These are phyloP conservation scores for Fusarium oligoseptatum DNA, from an alignment of 2,329 filamentous ascomycete species.

Conservation along the genomic window DNA sequence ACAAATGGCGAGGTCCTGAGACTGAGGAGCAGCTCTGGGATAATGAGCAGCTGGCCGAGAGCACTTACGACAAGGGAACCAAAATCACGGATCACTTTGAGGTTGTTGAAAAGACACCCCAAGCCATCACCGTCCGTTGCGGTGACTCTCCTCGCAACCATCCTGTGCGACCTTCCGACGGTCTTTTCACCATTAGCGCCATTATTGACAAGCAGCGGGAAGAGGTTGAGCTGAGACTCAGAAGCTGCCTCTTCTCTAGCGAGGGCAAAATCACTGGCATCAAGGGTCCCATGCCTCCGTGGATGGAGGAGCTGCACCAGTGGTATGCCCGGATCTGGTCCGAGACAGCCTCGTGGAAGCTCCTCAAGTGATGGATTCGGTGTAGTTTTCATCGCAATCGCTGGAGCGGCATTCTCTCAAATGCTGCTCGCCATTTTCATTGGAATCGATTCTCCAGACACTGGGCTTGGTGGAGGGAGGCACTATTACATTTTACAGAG, in stretches of 20 bases:
- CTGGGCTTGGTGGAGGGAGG: background rate
- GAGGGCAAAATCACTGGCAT: slow-evolving; percentile 51
- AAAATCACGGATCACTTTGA: slow-evolving; percentile 79
- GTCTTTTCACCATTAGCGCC: slow-evolving; percentile 75
- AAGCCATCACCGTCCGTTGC: slow-evolving; percentile 72
- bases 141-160: slow-evolving; percentile 73
- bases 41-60: slow-evolving; percentile 64
- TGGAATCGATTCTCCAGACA: background rate
- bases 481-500: background rate
- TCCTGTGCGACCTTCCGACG: slow-evolving; percentile 70
- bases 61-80: slow-evolving; percentile 72
- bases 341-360: slow-evolving; percentile 55
- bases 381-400: background rate
- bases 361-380: slow-evolving; percentile 47
- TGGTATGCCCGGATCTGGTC: slow-evolving; percentile 59
- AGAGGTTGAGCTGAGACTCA: slow-evolving; percentile 74
- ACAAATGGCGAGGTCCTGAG: slow-evolving; percentile 68
- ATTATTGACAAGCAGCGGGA: slow-evolving; percentile 69
- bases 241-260: slow-evolving; percentile 72
- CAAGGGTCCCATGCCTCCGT: slow-evolving; percentile 48
- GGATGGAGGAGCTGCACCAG: slow-evolving; percentile 50
- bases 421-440: background rate
- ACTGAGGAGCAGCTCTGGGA: slow-evolving; percentile 74
- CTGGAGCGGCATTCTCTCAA: background rate
- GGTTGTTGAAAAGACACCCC: slow-evolving; percentile 73